A percentile compares a stretch with the other conserved stretches of the same genome.
Conservation (phyloP, 257 asterid genomes). For the Jaltomata sinuosa region DNA sequence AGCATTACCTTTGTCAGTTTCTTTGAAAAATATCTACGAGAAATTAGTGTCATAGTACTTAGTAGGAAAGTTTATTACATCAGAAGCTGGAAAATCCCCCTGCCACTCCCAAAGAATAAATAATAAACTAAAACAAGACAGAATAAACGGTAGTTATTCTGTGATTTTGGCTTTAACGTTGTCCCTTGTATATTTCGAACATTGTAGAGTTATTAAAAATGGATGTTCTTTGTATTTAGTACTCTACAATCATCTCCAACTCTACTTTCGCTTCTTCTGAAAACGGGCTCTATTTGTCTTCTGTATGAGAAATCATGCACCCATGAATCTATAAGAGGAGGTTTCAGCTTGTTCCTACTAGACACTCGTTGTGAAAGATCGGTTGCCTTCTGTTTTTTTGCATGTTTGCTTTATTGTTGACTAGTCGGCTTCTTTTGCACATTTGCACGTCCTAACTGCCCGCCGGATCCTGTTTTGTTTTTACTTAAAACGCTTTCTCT, state of each 20-base stretch:
- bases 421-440: neutral
- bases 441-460: neutral
- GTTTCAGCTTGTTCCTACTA: neutral
- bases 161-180: neutral
- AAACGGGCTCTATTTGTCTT: neutral
- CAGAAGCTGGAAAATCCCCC: neutral
- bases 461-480: neutral
- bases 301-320: neutral
- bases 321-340: neutral
- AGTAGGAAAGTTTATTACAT: neutral
- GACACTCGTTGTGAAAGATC: neutral
- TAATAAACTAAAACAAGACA: neutral
- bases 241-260: neutral
- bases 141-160: neutral
- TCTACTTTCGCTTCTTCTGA: neutral
- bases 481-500: neutral
- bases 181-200: neutral
- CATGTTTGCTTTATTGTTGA: neutral
- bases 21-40: neutral
- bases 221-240: neutral
- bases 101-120: neutral
- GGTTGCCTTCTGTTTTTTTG: neutral
- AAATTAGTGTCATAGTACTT: neutral
- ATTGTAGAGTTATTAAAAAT: neutral
- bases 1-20: neutral